Base-by-base conservation (phyloP, 2,329 filamentous ascomycete genomes). In the Stagonosporopsis vannaccii region DNA sequence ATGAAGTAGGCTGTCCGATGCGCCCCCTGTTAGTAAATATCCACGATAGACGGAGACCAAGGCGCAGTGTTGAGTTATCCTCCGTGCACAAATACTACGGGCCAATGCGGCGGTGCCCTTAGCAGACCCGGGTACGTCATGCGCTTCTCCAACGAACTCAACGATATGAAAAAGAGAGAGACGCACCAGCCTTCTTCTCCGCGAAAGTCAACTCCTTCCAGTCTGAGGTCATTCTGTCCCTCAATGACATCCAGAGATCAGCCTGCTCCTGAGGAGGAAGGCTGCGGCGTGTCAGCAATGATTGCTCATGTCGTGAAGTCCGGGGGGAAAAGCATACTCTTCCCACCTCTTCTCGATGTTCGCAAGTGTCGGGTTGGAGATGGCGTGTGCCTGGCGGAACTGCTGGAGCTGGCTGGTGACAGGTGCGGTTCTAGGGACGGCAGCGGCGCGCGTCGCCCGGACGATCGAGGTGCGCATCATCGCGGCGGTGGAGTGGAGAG, bases 281-380 rank as follows among this genome's bases (percentile, higher is more conserved):
- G 37, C 51, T 56, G 37, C 36, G 17, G 20, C 23, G 13, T 22
- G 43, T 56, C 15, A 56, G 53, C 35, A 43, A 51, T 23, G 4
- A 12, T 17, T 9, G 33, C 2, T 36, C 17, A 41, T 23, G 20
- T 36, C 42, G 20, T 15, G 17, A 43, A 43, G 19, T 20, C 28
- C 28, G 20, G 25, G 13, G 13, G 28, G 41, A 32, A n/a, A 15
- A 32, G 12, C 30, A 32, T 98, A 93, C 63, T 84, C 87, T 84
- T 99, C 95, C 95, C 95, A 99, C 84, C 95, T 87, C 89, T 97
- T 97, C 88, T 99, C 95, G 76, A 99, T 98, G 82, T 96, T 92
- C 80, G 92, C 91, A 75, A 99, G 87, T 57, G 92, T 97, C 70
- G 96, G 95, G 84, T 97, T 98, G 75, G 93, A 96, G 81, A 99